A percentile compares a stretch with the other conserved stretches of the same genome.
Conservation (phyloP, 257 asterid genomes). For the Nicotiana benthamiana region DNA sequence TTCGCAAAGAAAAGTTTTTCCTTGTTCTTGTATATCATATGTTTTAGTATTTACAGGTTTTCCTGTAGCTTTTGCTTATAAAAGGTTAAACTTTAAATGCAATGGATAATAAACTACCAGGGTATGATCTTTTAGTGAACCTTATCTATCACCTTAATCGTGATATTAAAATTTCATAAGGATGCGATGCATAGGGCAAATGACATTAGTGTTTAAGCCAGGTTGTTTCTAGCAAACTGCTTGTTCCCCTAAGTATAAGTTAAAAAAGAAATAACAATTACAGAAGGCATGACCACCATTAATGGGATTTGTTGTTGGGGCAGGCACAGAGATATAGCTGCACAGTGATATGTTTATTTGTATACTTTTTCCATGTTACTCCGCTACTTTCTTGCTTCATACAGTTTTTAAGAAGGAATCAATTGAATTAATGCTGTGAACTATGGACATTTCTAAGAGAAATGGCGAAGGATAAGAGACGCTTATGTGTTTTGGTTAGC, state of each 20-base stretch:
- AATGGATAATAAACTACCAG: background rate
- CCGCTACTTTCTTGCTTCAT: background rate
- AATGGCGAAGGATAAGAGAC: background rate
- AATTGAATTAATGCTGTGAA: background rate
- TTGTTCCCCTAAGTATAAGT: background rate
- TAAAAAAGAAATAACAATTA: background rate
- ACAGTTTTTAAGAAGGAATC: background rate
- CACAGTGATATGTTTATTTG: background rate
- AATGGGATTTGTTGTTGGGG: background rate
- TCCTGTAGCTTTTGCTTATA: background rate
- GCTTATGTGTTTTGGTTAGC: background rate
- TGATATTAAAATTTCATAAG: background rate
- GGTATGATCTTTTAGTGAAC: background rate
- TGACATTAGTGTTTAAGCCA: background rate
- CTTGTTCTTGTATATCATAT: background rate
- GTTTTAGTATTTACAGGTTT: background rate
- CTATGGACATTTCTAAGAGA: background rate
- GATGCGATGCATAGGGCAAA: background rate
- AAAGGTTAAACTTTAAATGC: background rate
- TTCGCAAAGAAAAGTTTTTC: background rate
- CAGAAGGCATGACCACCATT: background rate
- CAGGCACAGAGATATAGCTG: background rate
- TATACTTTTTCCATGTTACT: background rate
- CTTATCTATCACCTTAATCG: background rate
- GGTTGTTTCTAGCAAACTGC: background rate